Evolutionary conservation across 2,329 filamentous ascomycete genomes (phyloP).

Genomic region (Aciculosporium take): DNA sequence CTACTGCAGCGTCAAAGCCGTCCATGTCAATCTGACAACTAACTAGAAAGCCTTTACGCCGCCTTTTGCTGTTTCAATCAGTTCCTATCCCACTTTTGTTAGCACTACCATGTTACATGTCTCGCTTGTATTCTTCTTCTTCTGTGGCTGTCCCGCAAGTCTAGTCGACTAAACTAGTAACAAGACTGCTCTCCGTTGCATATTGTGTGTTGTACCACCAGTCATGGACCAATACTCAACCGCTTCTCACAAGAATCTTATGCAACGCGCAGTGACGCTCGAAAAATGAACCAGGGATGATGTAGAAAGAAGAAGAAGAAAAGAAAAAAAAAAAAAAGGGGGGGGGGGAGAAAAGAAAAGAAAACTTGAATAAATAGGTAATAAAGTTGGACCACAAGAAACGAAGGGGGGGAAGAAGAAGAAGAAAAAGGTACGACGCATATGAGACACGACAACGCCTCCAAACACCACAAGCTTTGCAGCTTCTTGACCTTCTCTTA

Average conservation of each 20-base stretch:
- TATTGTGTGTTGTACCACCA: not conserved
- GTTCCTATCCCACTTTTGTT: no score
- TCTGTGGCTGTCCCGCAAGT: not conserved
- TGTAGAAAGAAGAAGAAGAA: not conserved
- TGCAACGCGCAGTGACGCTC: not conserved
- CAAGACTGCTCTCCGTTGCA: not conserved
- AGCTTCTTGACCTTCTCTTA: conserved; percentile 3
- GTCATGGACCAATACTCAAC: not conserved
- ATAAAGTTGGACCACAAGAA: no score
- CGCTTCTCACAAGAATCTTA: not conserved
- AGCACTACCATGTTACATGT: not conserved
- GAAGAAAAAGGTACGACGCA: not conserved
- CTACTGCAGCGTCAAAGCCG: conserved; percentile 17
- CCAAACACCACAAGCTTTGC: conserved; percentile 6
- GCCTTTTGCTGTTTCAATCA: not conserved
- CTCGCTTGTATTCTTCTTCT: not conserved
- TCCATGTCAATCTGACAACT: conserved; percentile 16
- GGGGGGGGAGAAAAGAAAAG: no score
- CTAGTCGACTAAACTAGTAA: not conserved
- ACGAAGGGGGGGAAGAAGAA: no score
- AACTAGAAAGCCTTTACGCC: not conserved
- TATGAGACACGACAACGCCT: conserved; percentile 1
- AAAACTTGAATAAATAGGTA: not conserved
- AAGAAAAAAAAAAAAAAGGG: not conserved
- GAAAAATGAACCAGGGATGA: no score